Conservation (phyloP, 73 alveolate genomes). For the Paramecium octaurelia region DNA sequence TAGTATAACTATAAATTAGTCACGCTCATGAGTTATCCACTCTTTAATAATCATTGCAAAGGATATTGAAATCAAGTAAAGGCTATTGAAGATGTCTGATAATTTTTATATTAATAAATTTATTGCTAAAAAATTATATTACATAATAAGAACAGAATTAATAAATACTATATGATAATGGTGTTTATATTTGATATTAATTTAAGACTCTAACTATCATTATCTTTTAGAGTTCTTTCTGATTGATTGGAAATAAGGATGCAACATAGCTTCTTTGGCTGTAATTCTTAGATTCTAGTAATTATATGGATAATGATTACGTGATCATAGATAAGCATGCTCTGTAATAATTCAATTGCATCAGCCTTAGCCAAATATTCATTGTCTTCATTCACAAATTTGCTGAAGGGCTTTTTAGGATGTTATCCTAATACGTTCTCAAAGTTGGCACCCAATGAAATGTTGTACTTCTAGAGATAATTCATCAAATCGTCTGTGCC, state of each 20-base stretch:
- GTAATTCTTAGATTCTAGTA: conserved; percentile 71
- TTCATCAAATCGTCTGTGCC: conserved; percentile 78
- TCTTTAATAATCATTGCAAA: background rate
- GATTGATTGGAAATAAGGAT: conserved; percentile 69
- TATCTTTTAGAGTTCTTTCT: conserved; percentile 22
- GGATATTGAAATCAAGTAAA: background rate
- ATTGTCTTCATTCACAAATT: conserved; percentile 74
- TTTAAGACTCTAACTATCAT: conserved; percentile 12
- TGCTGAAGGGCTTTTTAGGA: conserved; percentile 76
- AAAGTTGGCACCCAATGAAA: conserved; percentile 65
- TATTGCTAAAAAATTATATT: background rate
- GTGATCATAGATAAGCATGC: conserved; percentile 83
- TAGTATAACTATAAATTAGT: background rate
- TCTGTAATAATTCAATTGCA: conserved; percentile 82
- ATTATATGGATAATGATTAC: background rate
- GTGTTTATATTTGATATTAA: background rate
- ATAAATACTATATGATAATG: background rate
- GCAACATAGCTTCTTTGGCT: conserved; percentile 82
- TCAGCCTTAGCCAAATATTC: conserved; percentile 77
- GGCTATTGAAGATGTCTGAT: conserved; percentile 1
- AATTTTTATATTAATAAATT: background rate
- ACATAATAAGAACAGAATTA: background rate
- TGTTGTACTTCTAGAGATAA: conserved; percentile 71
- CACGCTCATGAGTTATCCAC: conserved; percentile 22
- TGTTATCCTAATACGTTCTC: conserved; percentile 70